Conservation (phyloP, 1,284 basidiomycete genomes). For the Amylostereum areolatum region DNA sequence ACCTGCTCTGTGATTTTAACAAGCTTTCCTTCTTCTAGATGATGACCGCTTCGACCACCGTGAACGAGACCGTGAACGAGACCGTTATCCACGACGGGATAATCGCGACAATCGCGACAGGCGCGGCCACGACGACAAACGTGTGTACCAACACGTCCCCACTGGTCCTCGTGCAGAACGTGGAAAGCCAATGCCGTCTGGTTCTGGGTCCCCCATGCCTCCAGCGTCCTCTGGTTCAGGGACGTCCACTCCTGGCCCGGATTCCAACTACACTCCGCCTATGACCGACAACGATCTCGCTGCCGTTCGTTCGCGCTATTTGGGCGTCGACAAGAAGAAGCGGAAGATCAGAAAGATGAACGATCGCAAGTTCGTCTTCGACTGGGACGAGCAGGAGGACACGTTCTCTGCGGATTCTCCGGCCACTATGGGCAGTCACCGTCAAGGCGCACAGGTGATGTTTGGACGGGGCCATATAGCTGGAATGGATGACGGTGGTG, state of each 20-base stretch:
- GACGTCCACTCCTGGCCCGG: slow-evolving; percentile 25
- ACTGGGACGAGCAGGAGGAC: slow-evolving; percentile 95
- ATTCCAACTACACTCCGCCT: slow-evolving; percentile 54
- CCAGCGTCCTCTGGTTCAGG: slow-evolving; percentile 22
- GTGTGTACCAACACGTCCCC: slow-evolving; percentile 59
- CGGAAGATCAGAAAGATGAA: slow-evolving; percentile 90
- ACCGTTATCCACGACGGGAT: slow-evolving; percentile 19
- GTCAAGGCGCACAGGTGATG: slow-evolving; percentile 82
- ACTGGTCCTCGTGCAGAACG: slow-evolving; percentile 83
- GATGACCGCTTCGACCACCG: slow-evolving; percentile 44
- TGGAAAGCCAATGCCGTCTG: slow-evolving; percentile 32
- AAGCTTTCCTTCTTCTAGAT: slow-evolving; percentile 33
- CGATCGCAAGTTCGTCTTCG: slow-evolving; percentile 96
- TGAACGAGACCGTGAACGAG: slow-evolving; percentile 44
- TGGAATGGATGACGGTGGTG: slow-evolving; percentile 78
- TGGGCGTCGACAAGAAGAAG: slow-evolving; percentile 90
- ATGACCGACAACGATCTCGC: slow-evolving; percentile 73
- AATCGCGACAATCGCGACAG: slow-evolving; percentile 20
- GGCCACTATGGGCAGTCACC: slow-evolving; percentile 52
- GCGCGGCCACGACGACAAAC: slow-evolving; percentile 20
- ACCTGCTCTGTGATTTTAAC: slow-evolving; percentile 6
- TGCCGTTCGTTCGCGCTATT: slow-evolving; percentile 81
- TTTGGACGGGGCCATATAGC: slow-evolving; percentile 80
- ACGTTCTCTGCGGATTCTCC: slow-evolving; percentile 71
- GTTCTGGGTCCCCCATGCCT: slow-evolving; percentile 44